Evolutionary conservation across 805 yeast species (phyloP), one percentile per base, ranked within the genome.

Genomic region (Nakazawaea anatomiae): DNA sequence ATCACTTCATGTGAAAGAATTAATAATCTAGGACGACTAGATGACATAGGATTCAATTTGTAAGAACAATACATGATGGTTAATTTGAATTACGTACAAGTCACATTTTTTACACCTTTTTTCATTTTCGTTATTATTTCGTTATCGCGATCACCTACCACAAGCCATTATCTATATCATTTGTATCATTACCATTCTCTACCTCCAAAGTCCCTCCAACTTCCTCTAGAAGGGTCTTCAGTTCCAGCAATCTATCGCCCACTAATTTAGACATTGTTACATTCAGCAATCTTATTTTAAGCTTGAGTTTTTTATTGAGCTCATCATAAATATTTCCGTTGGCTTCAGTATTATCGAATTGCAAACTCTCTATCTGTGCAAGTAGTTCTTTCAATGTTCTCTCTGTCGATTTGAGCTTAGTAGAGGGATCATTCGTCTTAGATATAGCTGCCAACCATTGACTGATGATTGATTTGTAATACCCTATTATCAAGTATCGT

Each of bases 401-500:
- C 43, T 30, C 25, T n/a, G 48, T 45, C n/a, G 48, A 34, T 27
- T 31, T 48, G 25, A 45, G 40, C 31, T 31, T 52, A 25, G 35
- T 14, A 11, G 10, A 28, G 4, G 4, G 43, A n/a, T 31, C 36
- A 18, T 60, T 46, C 6, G 31, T 14, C 18, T 30, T 2, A 7
- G 51, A 57, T 14, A 61, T 48, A 5, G 55, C 40, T 1, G 1
- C 52, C 31, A 66, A 72, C 65, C 73, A 82, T 67, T 6, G 66
- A 61, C 12, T 67, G 65, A 25, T 77, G 61, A 40, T 83, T 58
- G 14, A 86, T 83, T 50, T 73, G 62, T 39, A 85, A 51, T 87
- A 83, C 0, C 97, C 97, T 1, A 90, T 62, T 0, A 87, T 61
- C 2, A 88, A 57, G 58, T 79, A 84, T 52, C 87, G 67, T 64